Evolutionary conservation across 441 rosid species (phyloP).

Genomic region (Oxalis stricta): DNA sequence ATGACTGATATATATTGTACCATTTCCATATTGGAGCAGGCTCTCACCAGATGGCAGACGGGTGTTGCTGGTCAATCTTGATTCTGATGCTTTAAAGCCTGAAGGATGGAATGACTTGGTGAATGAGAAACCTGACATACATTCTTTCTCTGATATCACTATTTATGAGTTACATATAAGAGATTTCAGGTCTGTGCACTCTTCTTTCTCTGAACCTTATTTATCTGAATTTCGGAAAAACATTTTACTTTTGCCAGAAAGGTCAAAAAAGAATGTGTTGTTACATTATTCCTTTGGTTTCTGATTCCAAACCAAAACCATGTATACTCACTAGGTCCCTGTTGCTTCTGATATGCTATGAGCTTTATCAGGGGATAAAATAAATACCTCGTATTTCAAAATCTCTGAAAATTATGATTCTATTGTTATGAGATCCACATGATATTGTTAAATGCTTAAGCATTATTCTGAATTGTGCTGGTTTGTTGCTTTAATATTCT

Average conservation of each 20-base stretch:
- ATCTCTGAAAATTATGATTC: not conserved
- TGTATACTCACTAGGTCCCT: too few species aligned
- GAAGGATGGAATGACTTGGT: slow-evolving; percentile 74
- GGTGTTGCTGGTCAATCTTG: slow-evolving; percentile 62
- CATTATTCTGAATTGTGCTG: slow-evolving; percentile 9
- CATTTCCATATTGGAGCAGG: slow-evolving; percentile 35
- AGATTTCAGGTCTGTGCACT: slow-evolving; percentile 63
- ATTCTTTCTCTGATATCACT: slow-evolving; percentile 62
- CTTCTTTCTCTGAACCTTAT: not conserved
- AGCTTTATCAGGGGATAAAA: not conserved
- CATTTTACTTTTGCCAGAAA: too few species aligned
- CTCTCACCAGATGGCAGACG: slow-evolving; percentile 79
- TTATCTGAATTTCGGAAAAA: too few species aligned
- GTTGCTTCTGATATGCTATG: not conserved
- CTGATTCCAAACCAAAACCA: not conserved
- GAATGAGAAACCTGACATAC: slow-evolving; percentile 45
- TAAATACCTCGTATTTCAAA: not conserved
- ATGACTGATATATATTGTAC: slow-evolving; percentile 9
- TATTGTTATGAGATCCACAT: not conserved
- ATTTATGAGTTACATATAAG: slow-evolving; percentile 91
- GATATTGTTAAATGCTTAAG: slow-evolving; percentile 6
- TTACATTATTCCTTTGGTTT: not conserved
- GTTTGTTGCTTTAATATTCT: slow-evolving; percentile 12
- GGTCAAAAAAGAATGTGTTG: too few species aligned
- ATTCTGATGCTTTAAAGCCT: slow-evolving; percentile 53